These are phyloP conservation scores for Didymella pinodella DNA, from an alignment of 2,329 filamentous ascomycete species.

Conservation along the genomic window DNA sequence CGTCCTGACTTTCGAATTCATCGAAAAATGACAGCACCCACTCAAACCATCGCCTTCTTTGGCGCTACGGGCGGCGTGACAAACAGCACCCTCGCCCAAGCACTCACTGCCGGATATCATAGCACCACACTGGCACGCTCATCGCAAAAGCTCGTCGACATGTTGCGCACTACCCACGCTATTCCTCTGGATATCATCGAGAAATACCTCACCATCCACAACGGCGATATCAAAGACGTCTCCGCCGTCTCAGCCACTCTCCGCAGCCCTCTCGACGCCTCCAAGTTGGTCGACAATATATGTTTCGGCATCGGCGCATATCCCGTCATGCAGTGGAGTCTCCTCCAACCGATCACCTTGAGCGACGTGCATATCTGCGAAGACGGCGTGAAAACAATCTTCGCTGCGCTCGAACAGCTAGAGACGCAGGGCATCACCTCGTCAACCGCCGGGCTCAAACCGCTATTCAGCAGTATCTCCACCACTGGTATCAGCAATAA, in stretches of 20 bases:
- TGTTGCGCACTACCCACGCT: slow-evolving; percentile 52
- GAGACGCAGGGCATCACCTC: slow-evolving; percentile 11
- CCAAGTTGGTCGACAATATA: slow-evolving; percentile 54
- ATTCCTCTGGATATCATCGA: slow-evolving; percentile 49
- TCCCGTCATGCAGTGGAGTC: slow-evolving; percentile 34
- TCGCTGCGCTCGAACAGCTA: slow-evolving; percentile 41
- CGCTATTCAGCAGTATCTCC: slow-evolving; percentile 44
- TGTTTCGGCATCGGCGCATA: slow-evolving; percentile 58
- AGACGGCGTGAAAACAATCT: slow-evolving; percentile 40
- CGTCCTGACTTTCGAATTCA: neutral
- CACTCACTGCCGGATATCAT: slow-evolving; percentile 56
- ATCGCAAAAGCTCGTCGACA: slow-evolving; percentile 57
- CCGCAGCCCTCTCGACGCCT: slow-evolving; percentile 25
- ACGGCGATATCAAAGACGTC: slow-evolving; percentile 57
- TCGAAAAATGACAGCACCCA: slow-evolving; percentile 14
- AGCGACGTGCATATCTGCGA: slow-evolving; percentile 49
- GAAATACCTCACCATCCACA: slow-evolving; percentile 56
- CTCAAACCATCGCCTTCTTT: slow-evolving; percentile 58
- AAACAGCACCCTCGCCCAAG: slow-evolving; percentile 53
- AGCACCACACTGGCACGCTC: slow-evolving; percentile 60
- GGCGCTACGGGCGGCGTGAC: slow-evolving; percentile 61
- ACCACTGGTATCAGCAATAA: slow-evolving; percentile 50
- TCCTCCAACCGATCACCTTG: slow-evolving; percentile 41
- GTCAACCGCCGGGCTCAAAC: slow-evolving; percentile 14
- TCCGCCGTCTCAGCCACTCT: slow-evolving; percentile 53